Evolutionary conservation across 225 moss, liverwort and hornwort species (phyloP).

Genomic region (Climacium dendroides): DNA sequence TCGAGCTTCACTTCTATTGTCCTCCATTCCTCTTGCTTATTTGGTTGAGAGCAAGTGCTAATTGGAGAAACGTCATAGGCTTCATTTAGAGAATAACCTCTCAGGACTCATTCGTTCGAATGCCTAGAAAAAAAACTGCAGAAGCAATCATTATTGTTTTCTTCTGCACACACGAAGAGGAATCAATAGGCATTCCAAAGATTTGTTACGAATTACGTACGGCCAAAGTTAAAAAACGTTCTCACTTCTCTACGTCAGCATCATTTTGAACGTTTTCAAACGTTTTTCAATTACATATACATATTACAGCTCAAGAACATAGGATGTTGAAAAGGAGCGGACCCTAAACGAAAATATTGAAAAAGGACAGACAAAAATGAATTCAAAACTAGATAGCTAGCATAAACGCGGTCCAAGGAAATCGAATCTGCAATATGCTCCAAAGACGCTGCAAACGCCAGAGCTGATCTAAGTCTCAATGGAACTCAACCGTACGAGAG

Average conservation of each 20-base stretch:
- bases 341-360: neutral
- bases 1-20: neutral
- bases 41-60: neutral
- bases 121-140: neutral
- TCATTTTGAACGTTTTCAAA: neutral
- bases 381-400: neutral
- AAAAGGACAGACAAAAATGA: neutral
- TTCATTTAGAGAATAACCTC: neutral
- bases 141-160: neutral
- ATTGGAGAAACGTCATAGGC: neutral
- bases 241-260: neutral
- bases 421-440: neutral
- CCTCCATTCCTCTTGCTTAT: neutral
- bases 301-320: neutral
- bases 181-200: neutral
- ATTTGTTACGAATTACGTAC: no score
- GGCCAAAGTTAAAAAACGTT: neutral
- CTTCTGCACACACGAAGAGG: neutral
- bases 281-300: neutral
- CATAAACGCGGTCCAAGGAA: neutral
- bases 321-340: neutral
- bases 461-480: neutral
- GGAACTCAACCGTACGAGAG: neutral
- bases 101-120: neutral
- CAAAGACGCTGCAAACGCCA: neutral